A percentile compares a stretch with the other conserved stretches of the same genome.
Evolutionary conservation across 2,329 filamentous ascomycete species (phyloP).

Genomic region (Stachybotrys chartarum): DNA sequence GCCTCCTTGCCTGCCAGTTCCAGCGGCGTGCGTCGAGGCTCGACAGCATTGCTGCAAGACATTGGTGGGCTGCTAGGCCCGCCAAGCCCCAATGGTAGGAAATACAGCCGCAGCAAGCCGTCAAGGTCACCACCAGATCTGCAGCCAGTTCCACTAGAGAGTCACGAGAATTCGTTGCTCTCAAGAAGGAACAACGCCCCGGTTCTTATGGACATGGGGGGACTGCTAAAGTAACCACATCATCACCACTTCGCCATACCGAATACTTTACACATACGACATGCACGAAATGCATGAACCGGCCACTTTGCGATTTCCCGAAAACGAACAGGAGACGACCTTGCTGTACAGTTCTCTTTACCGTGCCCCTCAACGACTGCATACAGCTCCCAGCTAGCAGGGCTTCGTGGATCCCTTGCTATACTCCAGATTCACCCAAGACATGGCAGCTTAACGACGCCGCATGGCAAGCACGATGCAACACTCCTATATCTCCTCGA

Average conservation of each 20-base stretch:
- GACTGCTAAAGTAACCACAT: conserved; percentile 25
- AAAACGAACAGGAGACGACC: no score
- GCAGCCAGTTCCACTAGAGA: conserved; percentile 36
- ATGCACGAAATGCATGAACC: no score
- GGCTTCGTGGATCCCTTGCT: no score
- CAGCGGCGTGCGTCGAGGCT: conserved; percentile 44
- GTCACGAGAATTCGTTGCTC: conserved; percentile 15
- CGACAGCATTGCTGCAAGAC: conserved; percentile 51
- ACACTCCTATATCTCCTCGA: background rate
- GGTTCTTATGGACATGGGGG: conserved; percentile 30
- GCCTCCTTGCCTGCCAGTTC: conserved; percentile 37
- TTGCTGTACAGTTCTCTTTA: no score
- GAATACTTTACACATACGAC: no score
- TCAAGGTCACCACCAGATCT: conserved; percentile 24
- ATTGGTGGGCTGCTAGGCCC: conserved; percentile 46
- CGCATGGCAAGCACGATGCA: background rate
- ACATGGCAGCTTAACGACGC: no score
- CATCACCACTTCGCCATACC: background rate
- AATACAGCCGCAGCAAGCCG: background rate
- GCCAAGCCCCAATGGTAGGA: conserved; percentile 8
- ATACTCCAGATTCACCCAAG: no score
- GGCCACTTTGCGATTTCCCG: no score
- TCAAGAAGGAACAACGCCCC: conserved; percentile 19
- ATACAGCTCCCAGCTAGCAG: no score
- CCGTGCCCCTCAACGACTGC: no score